These are phyloP conservation scores for Arthrobotrys sphaeroides DNA, from an alignment of 2,329 filamentous ascomycete genomes.

Conservation along the genomic window DNA sequence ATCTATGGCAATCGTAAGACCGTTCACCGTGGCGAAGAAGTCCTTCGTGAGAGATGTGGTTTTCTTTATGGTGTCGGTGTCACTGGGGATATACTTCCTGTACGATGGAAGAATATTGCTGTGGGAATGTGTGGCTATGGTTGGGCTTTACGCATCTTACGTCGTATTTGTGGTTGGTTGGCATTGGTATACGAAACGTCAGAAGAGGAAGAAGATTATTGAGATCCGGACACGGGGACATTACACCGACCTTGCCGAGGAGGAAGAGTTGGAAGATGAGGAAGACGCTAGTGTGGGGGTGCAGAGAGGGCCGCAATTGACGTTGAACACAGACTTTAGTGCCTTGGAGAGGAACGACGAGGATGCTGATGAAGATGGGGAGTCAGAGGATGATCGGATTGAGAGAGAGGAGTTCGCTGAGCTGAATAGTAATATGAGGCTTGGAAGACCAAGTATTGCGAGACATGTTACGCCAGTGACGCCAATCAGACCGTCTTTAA, in stretches of 20 bases:
- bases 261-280: slow-evolving; percentile 69
- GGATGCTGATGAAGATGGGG: slow-evolving; percentile 68
- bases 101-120: slow-evolving; percentile 82
- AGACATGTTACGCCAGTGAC: slow-evolving; percentile 77
- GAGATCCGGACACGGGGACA: slow-evolving; percentile 56
- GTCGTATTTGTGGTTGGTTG: slow-evolving; percentile 86
- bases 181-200: slow-evolving; percentile 83
- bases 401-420: slow-evolving; percentile 78
- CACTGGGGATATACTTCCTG: slow-evolving; percentile 86
- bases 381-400: slow-evolving; percentile 62
- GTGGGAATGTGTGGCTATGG: slow-evolving; percentile 92
- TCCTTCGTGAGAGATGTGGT: slow-evolving; percentile 90
- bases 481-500: slow-evolving; percentile 85
- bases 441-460: slow-evolving; percentile 72
- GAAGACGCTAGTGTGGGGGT: slow-evolving; percentile 67
- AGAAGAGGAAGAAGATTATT: slow-evolving; percentile 61
- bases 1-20: slow-evolving; percentile 95
- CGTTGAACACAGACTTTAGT: slow-evolving; percentile 72
- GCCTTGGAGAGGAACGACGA: slow-evolving; percentile 71
- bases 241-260: slow-evolving; percentile 61
- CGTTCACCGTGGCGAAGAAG: slow-evolving; percentile 88
- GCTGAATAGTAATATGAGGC: slow-evolving; percentile 90
- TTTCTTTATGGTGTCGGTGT: slow-evolving; percentile 88
- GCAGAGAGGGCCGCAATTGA: slow-evolving; percentile 61
- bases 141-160: slow-evolving; percentile 89